A percentile compares a stretch with the other conserved stretches of the same genome.
Conservation (phyloP, 257 asterid genomes). For the Anisodus acutangulus region DNA sequence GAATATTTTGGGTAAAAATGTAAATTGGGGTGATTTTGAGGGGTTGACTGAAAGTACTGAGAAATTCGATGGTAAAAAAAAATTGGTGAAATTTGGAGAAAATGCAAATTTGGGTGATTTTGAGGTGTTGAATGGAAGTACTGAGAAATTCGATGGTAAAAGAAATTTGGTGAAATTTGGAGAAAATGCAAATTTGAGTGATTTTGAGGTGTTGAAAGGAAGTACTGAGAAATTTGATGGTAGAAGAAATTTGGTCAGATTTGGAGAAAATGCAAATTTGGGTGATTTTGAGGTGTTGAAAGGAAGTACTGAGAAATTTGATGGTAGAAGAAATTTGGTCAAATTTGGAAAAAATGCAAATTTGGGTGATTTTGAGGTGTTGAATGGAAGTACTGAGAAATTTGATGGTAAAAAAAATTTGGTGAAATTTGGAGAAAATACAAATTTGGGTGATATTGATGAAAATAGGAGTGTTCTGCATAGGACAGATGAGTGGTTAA, state of each 20-base stretch:
- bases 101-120: not conserved
- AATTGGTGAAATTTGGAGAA: not conserved
- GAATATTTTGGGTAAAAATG: not conserved
- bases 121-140: too few relatives aligned
- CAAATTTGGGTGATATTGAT: not conserved
- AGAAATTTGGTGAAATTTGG: not conserved
- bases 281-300: not conserved
- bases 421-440: too few relatives aligned
- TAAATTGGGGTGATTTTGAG: not conserved
- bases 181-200: not conserved
- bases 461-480: slow-evolving; percentile 30
- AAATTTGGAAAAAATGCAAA: too few relatives aligned
- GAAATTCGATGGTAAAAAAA: slow-evolving; percentile 1
- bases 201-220: not conserved
- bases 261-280: too few relatives aligned
- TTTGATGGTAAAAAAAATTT: not conserved
- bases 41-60: not conserved
- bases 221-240: not conserved
- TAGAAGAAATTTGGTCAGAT: not conserved
- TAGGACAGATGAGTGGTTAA: slow-evolving; percentile 34
- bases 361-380: not conserved
- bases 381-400: not conserved
- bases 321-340: not conserved
- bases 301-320: not conserved
- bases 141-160: not conserved